A percentile compares a stretch with the other conserved stretches of the same genome.
Conservation (phyloP, 129 eudicot species). For the Chrysanthemum seticuspe region DNA sequence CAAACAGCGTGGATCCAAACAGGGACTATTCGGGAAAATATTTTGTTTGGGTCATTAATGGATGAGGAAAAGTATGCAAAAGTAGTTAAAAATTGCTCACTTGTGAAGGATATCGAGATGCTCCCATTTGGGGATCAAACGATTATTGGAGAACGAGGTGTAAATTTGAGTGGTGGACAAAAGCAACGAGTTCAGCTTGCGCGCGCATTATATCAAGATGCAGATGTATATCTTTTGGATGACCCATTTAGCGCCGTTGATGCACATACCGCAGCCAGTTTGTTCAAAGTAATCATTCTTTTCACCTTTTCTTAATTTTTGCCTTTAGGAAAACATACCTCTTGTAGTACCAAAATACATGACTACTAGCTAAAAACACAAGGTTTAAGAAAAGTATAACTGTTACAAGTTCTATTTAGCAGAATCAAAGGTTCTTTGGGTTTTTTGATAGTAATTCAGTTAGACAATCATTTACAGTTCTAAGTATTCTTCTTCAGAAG, state of each 20-base stretch:
- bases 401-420: too few relatives aligned
- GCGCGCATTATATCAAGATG: conserved; percentile 78
- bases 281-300: conserved; percentile 55
- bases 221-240: conserved; percentile 74
- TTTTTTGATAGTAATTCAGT: too few relatives aligned
- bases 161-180: conserved; percentile 87
- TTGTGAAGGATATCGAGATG: conserved; percentile 59
- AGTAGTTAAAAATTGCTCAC: conserved; percentile 56
- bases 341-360: too few relatives aligned
- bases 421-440: too few relatives aligned
- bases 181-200: conserved; percentile 86
- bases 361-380: too few relatives aligned
- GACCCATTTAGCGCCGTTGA: conserved; percentile 93
- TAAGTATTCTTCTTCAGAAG: not conserved
- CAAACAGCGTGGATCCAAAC: conserved; percentile 88
- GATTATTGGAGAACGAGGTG: conserved; percentile 81
- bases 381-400: too few relatives aligned
- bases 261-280: conserved; percentile 76
- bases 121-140: conserved; percentile 68
- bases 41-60: conserved; percentile 65
- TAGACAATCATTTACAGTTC: too few relatives aligned
- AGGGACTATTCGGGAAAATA: conserved; percentile 63
- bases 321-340: not conserved
- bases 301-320: not conserved
- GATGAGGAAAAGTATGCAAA: conserved; percentile 48